Base-by-base conservation (phyloP, 106 monocot genomes). In the Platanthera zijinensis region DNA sequence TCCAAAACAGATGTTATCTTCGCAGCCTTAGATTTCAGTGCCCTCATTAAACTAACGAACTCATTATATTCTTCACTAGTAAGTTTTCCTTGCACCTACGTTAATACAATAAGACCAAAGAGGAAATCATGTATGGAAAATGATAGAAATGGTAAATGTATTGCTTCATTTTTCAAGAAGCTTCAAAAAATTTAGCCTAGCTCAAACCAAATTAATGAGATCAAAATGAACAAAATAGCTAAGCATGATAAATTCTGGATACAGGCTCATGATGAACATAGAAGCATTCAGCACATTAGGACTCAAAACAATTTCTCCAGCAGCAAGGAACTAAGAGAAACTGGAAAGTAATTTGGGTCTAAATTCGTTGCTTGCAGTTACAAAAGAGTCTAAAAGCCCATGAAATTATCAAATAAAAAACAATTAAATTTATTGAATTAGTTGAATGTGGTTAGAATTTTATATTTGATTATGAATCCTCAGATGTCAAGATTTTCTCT, bases 1-100 rank as follows among this genome's bases (percentile, higher is more conserved):
- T 94, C 94, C 52, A 99, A 72, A 32, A 92, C 82, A 45, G 86
- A 75, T 63, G 80, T 81, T 61, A 92, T 79, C 75, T 84, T 84
- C 90, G 90, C 88, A 52, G 85, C 84, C 82, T 92, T 99, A 13
- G 81, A 85, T 84, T 99, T 99, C 74, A 99, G 77, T 49, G 92
- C 87, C 79, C 86, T 90, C 99, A 94, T 92, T 25, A 87, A 78
- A 64, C 85, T 88, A 22, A 99, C 90, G 86, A 99, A 99, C 56
- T 99, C 92, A 52, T 80, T 94, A 74, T 99, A 99, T 83, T 99
- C 99, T 63, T 72, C 82, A 81, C 13, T 32, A 71, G 78, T 78
- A 39, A 99, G 88, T 71, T 90, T 92, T 84, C 92, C 90, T 82
- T 83, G 83, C 79, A 94, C 99, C 99, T 99, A 80, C 57, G 80